These are phyloP conservation scores for Ogataea glucozyma DNA, from an alignment of 805 yeast species.

Conservation along the genomic window DNA sequence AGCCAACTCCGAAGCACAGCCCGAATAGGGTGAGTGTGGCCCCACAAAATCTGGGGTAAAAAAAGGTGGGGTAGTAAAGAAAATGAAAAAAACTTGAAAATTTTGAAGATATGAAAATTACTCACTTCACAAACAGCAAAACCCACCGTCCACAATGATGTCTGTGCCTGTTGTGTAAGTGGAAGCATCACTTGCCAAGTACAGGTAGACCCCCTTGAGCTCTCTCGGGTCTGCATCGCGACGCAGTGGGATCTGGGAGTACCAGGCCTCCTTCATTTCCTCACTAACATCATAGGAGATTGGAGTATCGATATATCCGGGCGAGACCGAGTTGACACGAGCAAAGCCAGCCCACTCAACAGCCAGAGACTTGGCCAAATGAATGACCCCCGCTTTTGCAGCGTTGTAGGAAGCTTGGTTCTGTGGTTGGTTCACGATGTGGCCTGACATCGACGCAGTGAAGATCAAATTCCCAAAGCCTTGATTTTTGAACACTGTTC, in stretches of 20 bases:
- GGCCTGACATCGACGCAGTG: slow-evolving; percentile 54
- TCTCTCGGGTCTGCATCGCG: slow-evolving; percentile 49
- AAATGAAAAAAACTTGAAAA: background rate
- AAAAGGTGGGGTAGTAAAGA: slow-evolving; percentile 3
- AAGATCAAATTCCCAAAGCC: slow-evolving; percentile 47
- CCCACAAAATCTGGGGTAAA: slow-evolving; percentile 2
- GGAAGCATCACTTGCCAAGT: slow-evolving; percentile 51
- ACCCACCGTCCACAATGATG: slow-evolving; percentile 47
- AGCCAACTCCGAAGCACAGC: background rate
- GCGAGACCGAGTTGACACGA: slow-evolving; percentile 48
- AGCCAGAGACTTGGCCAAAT: slow-evolving; percentile 45
- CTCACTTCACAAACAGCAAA: slow-evolving; percentile 17
- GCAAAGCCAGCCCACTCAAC: slow-evolving; percentile 49
- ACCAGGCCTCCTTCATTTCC: slow-evolving; percentile 31
- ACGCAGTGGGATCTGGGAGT: slow-evolving; percentile 39
- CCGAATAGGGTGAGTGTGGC: slow-evolving; percentile 1
- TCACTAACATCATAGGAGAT: slow-evolving; percentile 33
- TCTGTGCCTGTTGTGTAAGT: slow-evolving; percentile 50
- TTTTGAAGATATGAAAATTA: too few relatives aligned
- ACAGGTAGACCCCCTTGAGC: slow-evolving; percentile 49
- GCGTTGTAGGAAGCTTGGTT: slow-evolving; percentile 48
- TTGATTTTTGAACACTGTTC: slow-evolving; percentile 44
- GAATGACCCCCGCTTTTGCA: slow-evolving; percentile 48
- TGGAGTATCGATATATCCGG: slow-evolving; percentile 50
- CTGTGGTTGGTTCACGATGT: slow-evolving; percentile 50